These are phyloP conservation scores for Arbutus unedo DNA, from an alignment of 148 eudicot species.

Conservation along the genomic window DNA sequence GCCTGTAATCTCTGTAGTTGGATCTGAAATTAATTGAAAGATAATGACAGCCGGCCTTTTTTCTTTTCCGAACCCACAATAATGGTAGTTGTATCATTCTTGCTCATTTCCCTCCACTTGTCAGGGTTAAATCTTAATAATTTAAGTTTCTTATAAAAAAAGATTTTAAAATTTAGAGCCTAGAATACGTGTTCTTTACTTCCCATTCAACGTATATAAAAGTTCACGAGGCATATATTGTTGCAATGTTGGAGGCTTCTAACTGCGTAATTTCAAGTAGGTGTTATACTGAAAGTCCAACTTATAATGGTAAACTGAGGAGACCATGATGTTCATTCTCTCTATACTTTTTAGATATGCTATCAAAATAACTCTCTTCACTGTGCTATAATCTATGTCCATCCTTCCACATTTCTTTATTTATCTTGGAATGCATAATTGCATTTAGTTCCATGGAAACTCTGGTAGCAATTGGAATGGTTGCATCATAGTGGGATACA, in stretches of 20 bases:
- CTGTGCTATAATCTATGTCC: not conserved
- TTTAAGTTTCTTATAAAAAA: not conserved
- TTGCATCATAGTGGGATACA: not conserved
- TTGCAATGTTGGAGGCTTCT: not conserved
- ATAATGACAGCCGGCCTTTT: not conserved
- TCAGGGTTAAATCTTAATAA: not conserved
- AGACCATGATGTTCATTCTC: not conserved
- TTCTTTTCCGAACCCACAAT: not conserved
- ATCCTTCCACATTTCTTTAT: no score
- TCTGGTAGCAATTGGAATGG: not conserved
- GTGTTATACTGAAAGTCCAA: not conserved
- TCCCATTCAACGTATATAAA: no score
- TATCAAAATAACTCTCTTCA: not conserved
- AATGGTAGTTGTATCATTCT: not conserved
- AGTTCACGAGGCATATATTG: no score
- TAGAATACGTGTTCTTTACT: not conserved
- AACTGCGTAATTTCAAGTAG: not conserved
- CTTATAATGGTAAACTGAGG: not conserved
- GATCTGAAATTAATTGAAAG: not conserved
- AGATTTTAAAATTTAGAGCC: not conserved
- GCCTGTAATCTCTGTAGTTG: not conserved
- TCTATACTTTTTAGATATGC: not conserved
- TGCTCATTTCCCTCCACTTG: not conserved
- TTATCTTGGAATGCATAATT: not conserved
- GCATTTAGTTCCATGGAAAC: no score